phyloP scores from a whole-genome alignment of 352 stramenopile genomes.

The Aphanomyces invadans region DNA sequence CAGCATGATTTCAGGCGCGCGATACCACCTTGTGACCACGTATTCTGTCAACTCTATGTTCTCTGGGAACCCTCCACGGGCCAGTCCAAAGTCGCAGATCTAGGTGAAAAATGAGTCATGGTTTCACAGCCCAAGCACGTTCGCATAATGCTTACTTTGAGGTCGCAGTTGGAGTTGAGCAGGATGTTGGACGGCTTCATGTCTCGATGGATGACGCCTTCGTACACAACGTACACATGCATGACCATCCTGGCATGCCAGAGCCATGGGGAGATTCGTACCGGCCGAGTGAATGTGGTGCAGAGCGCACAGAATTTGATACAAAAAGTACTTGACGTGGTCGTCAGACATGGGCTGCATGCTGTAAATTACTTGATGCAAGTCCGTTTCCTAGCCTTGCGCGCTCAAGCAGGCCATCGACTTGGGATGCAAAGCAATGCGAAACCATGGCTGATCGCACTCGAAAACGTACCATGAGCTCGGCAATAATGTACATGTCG shows the following conservation, averaged over 20 bases:
- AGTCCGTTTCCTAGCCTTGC: slow-evolving; percentile 83
- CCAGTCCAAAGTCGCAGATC: slow-evolving; percentile 71
- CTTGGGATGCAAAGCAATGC: too few relatives aligned
- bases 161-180: slow-evolving; percentile 72
- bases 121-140: too few relatives aligned
- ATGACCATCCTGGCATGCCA: too few relatives aligned
- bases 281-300: slow-evolving; percentile 94
- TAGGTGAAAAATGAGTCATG: neutral
- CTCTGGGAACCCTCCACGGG: slow-evolving; percentile 53
- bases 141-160: too few relatives aligned
- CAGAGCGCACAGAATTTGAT: slow-evolving; percentile 71
- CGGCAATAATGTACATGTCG: slow-evolving; percentile 95
- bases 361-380: slow-evolving; percentile 95
- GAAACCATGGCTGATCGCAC: too few relatives aligned
- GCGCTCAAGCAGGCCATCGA: too few relatives aligned
- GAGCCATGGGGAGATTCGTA: neutral
- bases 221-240: too few relatives aligned
- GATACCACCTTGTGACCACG: slow-evolving; percentile 77
- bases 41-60: slow-evolving; percentile 43
- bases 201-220: slow-evolving; percentile 63
- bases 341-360: slow-evolving; percentile 86
- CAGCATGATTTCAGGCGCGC: slow-evolving; percentile 90
- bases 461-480: slow-evolving; percentile 87
- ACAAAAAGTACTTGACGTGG: slow-evolving; percentile 77
- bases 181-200: slow-evolving; percentile 80